A percentile compares a stretch with the other conserved stretches of the same genome.
Evolutionary conservation across 2,329 filamentous ascomycete genomes (phyloP).

Genomic region (Ophiostoma montium): DNA sequence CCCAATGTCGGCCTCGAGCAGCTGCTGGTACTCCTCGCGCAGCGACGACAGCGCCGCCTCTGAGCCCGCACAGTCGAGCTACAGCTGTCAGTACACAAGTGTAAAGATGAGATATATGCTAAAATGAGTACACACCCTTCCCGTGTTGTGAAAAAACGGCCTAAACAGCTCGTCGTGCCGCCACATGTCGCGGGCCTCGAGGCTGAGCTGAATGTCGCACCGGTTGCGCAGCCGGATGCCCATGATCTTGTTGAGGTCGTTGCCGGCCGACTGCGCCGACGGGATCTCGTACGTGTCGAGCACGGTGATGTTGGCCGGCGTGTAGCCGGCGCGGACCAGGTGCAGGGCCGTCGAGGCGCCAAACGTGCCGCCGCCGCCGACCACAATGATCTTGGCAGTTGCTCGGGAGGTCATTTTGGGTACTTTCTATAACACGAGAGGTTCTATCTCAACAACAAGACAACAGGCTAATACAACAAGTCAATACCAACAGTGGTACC

Average conservation of each 20-base stretch:
- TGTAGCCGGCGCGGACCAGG: not conserved
- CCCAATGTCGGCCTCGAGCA: not conserved
- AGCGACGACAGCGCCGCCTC: not conserved
- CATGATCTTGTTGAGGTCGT: constrained; percentile 1
- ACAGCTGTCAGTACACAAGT: not conserved
- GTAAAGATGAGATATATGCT: no score
- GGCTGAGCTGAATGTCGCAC: not conserved
- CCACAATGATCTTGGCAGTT: not conserved
- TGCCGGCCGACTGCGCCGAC: not conserved
- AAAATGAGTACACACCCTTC: not conserved
- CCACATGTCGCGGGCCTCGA: constrained; percentile 1
- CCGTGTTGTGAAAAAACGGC: constrained; percentile 1
- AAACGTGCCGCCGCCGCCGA: not conserved
- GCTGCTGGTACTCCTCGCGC: not conserved
- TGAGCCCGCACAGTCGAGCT: not conserved
- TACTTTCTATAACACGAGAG: no score
- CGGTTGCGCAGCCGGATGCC: not conserved
- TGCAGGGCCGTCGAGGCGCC: not conserved
- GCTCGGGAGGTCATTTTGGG: not conserved
- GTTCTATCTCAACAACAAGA: no score
- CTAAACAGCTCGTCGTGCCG: not conserved
- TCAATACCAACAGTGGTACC: no score
- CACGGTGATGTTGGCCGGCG: not conserved
- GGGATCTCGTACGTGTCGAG: not conserved
- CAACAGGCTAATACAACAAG: no score